Evolutionary conservation across 306 rosid species (phyloP).

Genomic region (Luffa acutangula): DNA sequence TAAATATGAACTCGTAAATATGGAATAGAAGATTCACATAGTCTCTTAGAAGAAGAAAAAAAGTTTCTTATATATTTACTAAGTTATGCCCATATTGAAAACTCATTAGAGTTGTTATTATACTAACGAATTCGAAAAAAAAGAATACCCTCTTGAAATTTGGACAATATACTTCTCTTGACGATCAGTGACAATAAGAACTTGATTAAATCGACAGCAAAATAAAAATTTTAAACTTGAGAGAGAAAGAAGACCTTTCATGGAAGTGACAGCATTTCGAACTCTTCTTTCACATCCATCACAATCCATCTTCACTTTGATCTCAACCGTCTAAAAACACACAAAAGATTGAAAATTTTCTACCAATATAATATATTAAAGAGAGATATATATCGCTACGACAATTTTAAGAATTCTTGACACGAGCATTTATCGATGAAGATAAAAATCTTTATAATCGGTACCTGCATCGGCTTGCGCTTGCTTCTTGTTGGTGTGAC

Average conservation of each 20-base stretch:
- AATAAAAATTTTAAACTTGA: neutral
- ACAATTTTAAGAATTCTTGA: too few species aligned
- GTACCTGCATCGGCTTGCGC: slow-evolving; percentile 86
- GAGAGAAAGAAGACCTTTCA: slow-evolving; percentile 39
- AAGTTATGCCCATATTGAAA: too few species aligned
- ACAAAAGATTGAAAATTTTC: neutral
- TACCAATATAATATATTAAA: neutral
- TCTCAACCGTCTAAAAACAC: slow-evolving; percentile 19
- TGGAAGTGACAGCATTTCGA: slow-evolving; percentile 49
- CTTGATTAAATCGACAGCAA: neutral
- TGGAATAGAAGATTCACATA: too few species aligned
- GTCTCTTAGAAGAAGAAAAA: neutral
- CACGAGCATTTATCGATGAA: too few species aligned
- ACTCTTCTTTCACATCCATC: slow-evolving; percentile 81
- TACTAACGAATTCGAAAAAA: neutral
- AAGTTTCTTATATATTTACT: too few species aligned
- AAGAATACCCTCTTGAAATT: neutral
- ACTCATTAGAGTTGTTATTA: neutral
- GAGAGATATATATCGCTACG: too few species aligned
- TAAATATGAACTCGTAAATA: too few species aligned
- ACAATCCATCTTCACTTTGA: slow-evolving; percentile 11
- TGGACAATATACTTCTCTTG: neutral
- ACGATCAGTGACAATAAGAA: neutral
- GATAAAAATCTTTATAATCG: neutral
- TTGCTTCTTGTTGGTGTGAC: slow-evolving; percentile 36